phyloP scores from a whole-genome alignment of 2,329 filamentous ascomycete genomes.

The Tolypocladium paradoxum region DNA sequence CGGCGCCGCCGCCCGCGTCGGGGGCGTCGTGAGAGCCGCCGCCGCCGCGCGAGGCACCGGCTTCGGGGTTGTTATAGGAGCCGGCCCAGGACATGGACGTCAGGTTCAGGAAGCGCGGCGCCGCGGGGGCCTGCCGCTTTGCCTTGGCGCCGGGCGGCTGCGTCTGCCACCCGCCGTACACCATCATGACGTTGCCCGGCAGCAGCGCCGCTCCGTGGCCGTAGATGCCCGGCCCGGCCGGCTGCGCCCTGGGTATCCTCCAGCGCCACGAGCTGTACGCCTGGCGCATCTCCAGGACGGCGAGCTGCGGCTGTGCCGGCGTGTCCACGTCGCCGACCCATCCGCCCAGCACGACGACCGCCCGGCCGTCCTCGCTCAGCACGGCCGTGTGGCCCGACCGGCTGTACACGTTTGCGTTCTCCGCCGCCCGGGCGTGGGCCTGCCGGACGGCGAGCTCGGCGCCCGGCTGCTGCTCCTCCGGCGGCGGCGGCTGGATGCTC shows the following conservation, averaged over 20 bases:
- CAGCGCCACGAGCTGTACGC: constrained; percentile 69
- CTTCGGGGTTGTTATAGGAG: constrained; percentile 36
- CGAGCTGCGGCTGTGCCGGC: constrained; percentile 73
- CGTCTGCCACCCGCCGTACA: constrained; percentile 52
- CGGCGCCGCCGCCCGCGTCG: constrained; percentile 7
- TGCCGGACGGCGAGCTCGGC: neutral
- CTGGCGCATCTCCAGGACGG: constrained; percentile 62
- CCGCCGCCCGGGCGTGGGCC: neutral
- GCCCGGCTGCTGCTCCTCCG: constrained; percentile 1
- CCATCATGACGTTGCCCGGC: constrained; percentile 58
- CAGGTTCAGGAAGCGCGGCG: constrained; percentile 42
- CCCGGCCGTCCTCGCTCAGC: constrained; percentile 64
- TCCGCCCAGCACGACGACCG: constrained; percentile 73
- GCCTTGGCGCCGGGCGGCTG: constrained; percentile 13
- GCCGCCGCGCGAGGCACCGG: neutral
- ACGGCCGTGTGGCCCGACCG: constrained; percentile 84
- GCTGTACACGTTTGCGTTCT: constrained; percentile 53
- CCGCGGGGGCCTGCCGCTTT: constrained; percentile 22
- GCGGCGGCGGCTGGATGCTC: constrained; percentile 41
- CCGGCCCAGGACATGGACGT: constrained; percentile 43
- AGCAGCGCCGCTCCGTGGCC: constrained; percentile 54
- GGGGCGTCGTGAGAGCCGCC: constrained; percentile 10
- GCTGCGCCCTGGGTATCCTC: constrained; percentile 47
- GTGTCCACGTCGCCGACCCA: constrained; percentile 79
- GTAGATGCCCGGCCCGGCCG: constrained; percentile 37